Evolutionary conservation across 345 rosid genomes (phyloP).

Genomic region (Rhodamnia argentea): DNA sequence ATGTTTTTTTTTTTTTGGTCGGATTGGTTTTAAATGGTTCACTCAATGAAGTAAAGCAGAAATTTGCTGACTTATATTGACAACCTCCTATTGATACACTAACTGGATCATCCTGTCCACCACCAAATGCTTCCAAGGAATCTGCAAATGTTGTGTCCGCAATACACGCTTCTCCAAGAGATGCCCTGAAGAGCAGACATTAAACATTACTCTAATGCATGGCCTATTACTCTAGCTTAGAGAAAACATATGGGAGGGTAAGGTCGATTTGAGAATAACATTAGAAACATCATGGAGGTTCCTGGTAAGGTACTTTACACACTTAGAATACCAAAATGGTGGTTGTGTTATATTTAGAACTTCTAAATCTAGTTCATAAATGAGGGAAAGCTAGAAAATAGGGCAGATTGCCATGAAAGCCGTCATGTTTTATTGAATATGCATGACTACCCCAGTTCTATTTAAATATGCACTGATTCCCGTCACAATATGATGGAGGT

Average conservation of each 20-base stretch:
- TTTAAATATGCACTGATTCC: background rate
- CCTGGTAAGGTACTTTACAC: background rate
- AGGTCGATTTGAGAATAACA: background rate
- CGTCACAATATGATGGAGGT: background rate
- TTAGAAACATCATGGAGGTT: background rate
- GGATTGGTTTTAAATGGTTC: background rate
- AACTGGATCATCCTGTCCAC: constrained; percentile 78
- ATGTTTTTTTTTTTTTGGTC: background rate
- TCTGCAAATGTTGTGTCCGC: constrained; percentile 61
- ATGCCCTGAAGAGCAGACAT: constrained; percentile 29
- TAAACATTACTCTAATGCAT: background rate
- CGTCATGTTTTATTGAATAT: background rate
- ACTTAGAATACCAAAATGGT: background rate
- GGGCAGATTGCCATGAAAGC: background rate
- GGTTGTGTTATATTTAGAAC: background rate
- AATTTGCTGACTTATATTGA: constrained; percentile 2
- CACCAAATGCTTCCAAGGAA: constrained; percentile 78
- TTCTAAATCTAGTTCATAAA: background rate
- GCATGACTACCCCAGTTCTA: background rate
- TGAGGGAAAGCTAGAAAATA: background rate
- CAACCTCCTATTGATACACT: constrained; percentile 85
- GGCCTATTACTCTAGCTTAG: background rate
- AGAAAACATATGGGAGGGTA: background rate
- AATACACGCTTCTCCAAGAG: constrained; percentile 60
- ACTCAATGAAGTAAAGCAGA: background rate